These are phyloP conservation scores for Lecanicillium sp. DNA, from an alignment of 2,329 filamentous ascomycete genomes.

Conservation along the genomic window DNA sequence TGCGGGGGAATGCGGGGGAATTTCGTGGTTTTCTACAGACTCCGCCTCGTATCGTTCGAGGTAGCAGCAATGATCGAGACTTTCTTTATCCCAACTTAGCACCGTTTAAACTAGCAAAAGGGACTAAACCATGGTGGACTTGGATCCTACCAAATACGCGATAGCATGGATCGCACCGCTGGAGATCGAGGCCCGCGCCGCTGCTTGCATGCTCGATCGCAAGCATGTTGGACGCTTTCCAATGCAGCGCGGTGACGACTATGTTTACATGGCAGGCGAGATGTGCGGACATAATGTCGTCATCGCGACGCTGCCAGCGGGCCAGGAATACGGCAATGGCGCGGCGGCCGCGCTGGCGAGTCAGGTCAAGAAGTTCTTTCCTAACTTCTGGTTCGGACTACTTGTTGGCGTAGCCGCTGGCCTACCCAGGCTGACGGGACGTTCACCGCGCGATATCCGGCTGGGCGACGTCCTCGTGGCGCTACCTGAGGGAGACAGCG, in stretches of 20 bases:
- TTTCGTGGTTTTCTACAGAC: not conserved
- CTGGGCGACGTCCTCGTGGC: constrained; percentile 32
- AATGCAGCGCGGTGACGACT: constrained; percentile 26
- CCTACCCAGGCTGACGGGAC: constrained; percentile 23
- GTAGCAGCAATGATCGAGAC: not conserved
- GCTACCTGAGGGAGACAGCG: constrained; percentile 19
- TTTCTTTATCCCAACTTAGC: not conserved
- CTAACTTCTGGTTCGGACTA: constrained; percentile 33
- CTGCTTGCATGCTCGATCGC: constrained; percentile 26
- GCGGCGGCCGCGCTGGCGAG: constrained; percentile 29
- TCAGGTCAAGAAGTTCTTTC: constrained; percentile 30
- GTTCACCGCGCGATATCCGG: constrained; percentile 28
- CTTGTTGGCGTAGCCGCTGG: constrained; percentile 34
- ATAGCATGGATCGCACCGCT: constrained; percentile 29
- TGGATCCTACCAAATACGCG: constrained; percentile 19
- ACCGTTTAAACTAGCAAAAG: not conserved
- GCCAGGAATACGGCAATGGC: constrained; percentile 29
- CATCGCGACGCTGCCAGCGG: constrained; percentile 29
- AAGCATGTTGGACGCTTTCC: constrained; percentile 25
- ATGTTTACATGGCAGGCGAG: constrained; percentile 28
- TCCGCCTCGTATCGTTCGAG: not conserved
- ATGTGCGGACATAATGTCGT: constrained; percentile 31
- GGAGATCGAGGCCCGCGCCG: constrained; percentile 29
- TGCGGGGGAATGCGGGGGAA: not conserved
- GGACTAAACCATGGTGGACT: not conserved